A percentile compares a stretch with the other conserved stretches of the same genome.
phyloP scores from a whole-genome alignment of 1,284 basidiomycete species.

The Phellopilus nigrolimitatus region DNA sequence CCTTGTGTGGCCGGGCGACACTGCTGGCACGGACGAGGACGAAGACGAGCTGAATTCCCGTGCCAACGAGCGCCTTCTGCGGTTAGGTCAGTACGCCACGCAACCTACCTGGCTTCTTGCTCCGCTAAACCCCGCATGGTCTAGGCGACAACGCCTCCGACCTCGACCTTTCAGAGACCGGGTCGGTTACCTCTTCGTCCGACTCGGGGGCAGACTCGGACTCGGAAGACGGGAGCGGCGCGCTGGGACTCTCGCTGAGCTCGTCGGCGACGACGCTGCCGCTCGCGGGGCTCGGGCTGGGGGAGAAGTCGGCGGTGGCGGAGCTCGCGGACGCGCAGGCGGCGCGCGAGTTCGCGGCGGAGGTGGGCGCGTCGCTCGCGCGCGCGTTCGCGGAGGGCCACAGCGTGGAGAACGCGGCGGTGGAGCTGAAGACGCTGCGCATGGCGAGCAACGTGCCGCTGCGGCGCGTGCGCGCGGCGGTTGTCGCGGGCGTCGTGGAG shows the following conservation, averaged over 20 bases:
- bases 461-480: slow-evolving; percentile 71
- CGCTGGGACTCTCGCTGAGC: slow-evolving; percentile 35
- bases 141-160: slow-evolving; percentile 60
- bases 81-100: slow-evolving; percentile 62
- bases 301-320: slow-evolving; percentile 30
- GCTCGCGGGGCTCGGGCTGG: slow-evolving; percentile 29
- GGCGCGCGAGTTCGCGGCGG: slow-evolving; percentile 69
- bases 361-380: slow-evolving; percentile 78
- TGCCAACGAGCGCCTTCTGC: slow-evolving; percentile 63
- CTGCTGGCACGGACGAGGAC: slow-evolving; percentile 45
- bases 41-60: slow-evolving; percentile 58
- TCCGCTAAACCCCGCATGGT: slow-evolving; percentile 5
- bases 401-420: slow-evolving; percentile 85
- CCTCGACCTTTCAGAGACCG: slow-evolving; percentile 52
- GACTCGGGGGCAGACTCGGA: slow-evolving; percentile 32
- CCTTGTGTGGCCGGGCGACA: slow-evolving; percentile 58
- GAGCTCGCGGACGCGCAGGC: slow-evolving; percentile 39
- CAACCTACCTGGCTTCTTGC: too few relatives aligned
- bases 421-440: slow-evolving; percentile 89
- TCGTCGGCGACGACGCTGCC: slow-evolving; percentile 33
- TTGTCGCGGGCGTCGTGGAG: slow-evolving; percentile 69
- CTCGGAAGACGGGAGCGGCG: slow-evolving; percentile 26
- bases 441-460: slow-evolving; percentile 91
- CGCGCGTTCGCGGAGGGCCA: slow-evolving; percentile 89
- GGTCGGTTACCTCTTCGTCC: slow-evolving; percentile 42